phyloP scores from a whole-genome alignment of 2,329 filamentous ascomycete species.

The Sordariomycetes sp. region DNA sequence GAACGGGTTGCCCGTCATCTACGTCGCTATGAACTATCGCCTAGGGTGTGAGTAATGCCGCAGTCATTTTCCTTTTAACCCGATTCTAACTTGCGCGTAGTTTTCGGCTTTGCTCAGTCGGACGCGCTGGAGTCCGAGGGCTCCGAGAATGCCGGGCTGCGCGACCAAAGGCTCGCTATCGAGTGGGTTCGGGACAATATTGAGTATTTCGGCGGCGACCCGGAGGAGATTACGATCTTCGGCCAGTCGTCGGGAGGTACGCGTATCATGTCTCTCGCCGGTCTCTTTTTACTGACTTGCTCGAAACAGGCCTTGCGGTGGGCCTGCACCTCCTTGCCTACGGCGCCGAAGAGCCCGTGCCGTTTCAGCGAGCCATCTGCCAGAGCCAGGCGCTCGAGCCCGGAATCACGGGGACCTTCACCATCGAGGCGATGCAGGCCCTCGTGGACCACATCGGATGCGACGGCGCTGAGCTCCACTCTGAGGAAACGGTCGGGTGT shows the following conservation, averaged over 20 bases:
- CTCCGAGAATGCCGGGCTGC: constrained; percentile 45
- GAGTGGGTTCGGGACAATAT: constrained; percentile 58
- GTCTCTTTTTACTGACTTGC: constrained; percentile 16
- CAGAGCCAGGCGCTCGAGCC: constrained; percentile 39
- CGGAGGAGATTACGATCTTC: constrained; percentile 53
- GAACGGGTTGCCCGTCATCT: constrained; percentile 45
- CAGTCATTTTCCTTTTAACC: constrained; percentile 34
- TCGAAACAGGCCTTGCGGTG: constrained; percentile 23
- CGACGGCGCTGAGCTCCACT: constrained; percentile 26
- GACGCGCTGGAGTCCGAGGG: constrained; percentile 33
- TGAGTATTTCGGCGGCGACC: constrained; percentile 54
- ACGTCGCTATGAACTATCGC: constrained; percentile 55
- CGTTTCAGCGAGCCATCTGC: constrained; percentile 34
- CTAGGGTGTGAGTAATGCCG: constrained; percentile 42
- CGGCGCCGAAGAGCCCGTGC: constrained; percentile 27
- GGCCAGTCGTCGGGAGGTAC: constrained; percentile 50
- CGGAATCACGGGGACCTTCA: constrained; percentile 36
- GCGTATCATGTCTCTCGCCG: background rate
- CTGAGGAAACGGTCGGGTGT: constrained; percentile 31
- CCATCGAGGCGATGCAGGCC: constrained; percentile 30
- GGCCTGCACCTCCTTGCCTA: constrained; percentile 38
- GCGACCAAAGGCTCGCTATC: constrained; percentile 49
- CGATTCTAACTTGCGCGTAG: constrained; percentile 5
- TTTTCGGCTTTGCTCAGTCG: constrained; percentile 35
- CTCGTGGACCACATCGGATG: constrained; percentile 31